Percentiles rank a stretch among this genome's conserved stretches.
Evolutionary conservation across 139 green algal genomes (phyloP).

Genomic region (Chlorella sp.): DNA sequence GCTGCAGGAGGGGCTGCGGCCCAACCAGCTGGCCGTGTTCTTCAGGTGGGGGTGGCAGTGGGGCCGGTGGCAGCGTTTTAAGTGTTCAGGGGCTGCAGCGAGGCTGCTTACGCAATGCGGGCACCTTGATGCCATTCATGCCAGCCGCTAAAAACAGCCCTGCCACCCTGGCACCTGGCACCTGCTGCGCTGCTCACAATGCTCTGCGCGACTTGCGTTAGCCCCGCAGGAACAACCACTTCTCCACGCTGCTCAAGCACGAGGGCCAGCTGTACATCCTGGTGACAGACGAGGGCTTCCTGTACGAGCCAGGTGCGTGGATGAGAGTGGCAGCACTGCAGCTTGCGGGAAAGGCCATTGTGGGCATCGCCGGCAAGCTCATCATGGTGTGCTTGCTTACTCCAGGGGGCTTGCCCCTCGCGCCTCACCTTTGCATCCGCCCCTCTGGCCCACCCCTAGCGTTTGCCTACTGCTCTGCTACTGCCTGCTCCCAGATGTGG

Average conservation of each 20-base stretch:
- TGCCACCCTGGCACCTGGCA: neutral
- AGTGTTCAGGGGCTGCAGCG: neutral
- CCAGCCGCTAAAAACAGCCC: neutral
- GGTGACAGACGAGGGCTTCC: slow-evolving; percentile 91
- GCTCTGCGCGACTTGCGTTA: neutral
- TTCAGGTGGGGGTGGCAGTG: slow-evolving; percentile 50
- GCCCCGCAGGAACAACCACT: slow-evolving; percentile 92
- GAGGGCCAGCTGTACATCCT: slow-evolving; percentile 83
- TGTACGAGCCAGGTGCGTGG: slow-evolving; percentile 49
- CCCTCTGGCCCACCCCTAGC: too few relatives aligned
- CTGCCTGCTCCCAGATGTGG: slow-evolving; percentile 66
- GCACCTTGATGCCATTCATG: too few relatives aligned
- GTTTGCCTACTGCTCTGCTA: slow-evolving; percentile 48
- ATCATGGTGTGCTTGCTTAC: too few relatives aligned
- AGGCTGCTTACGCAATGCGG: neutral
- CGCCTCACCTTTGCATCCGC: too few relatives aligned
- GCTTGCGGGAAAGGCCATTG: too few relatives aligned
- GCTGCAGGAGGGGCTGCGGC: slow-evolving; percentile 60
- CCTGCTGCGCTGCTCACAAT: neutral
- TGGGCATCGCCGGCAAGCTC: too few relatives aligned
- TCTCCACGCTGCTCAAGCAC: slow-evolving; percentile 84
- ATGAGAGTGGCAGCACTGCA: neutral
- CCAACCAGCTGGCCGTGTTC: slow-evolving; percentile 85
- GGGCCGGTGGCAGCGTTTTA: too few relatives aligned
- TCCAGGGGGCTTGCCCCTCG: too few relatives aligned